A percentile compares a stretch with the other conserved stretches of the same genome.
These are phyloP conservation scores for Dorcoceras hygrometricum DNA, from an alignment of 257 asterid genomes.

Conservation along the genomic window DNA sequence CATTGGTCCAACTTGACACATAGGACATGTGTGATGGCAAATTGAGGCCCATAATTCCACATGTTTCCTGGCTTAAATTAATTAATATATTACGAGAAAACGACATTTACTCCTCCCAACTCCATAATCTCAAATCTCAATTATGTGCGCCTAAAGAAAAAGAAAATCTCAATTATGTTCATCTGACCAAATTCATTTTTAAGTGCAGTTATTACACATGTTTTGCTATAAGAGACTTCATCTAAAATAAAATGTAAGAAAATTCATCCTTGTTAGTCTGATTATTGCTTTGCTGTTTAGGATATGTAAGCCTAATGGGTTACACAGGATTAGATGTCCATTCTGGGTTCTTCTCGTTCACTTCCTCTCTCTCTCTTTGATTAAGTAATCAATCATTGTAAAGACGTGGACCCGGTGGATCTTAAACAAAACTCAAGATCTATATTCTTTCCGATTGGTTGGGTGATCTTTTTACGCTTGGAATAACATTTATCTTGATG, in stretches of 20 bases:
- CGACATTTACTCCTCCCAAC: neutral
- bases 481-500: no score
- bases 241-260: neutral
- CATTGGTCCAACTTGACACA: conserved; percentile 7
- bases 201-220: neutral
- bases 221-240: neutral
- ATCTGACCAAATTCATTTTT: no score
- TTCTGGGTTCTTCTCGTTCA: neutral
- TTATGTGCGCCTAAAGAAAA: no score
- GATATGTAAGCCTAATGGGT: neutral
- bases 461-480: neutral
- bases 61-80: conserved; percentile 14
- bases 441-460: neutral
- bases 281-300: neutral
- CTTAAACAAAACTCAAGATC: neutral
- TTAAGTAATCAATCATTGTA: no score
- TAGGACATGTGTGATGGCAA: conserved; percentile 3
- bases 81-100: neutral
- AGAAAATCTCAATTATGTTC: neutral
- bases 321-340: neutral
- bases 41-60: conserved; percentile 21
- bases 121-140: no score
- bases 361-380: no score
- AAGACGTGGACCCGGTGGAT: no score
- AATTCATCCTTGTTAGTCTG: neutral